Base-by-base conservation (phyloP, 257 asterid genomes). In the Linderniella brevidens region DNA sequence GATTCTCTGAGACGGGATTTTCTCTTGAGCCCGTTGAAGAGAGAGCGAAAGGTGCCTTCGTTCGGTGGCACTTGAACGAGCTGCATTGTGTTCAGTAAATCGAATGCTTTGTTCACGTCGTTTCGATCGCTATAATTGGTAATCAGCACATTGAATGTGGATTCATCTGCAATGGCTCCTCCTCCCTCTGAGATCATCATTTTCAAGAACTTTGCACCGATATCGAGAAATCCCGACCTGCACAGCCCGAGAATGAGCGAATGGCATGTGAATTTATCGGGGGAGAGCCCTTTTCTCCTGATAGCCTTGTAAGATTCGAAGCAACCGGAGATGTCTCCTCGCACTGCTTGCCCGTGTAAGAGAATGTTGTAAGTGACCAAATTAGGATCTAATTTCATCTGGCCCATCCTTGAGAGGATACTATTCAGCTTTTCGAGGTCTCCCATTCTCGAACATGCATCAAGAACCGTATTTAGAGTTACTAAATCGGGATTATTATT, bases 301-400 rank as follows among this genome's bases (percentile, higher is more conserved):
- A 88, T 61, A 54, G 70, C 53, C 42, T 62, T 56, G 61, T 80
- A 80, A 13, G 74, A 50, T 5, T 50, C 50, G 47, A 66, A 80
- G 68, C 80, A 84, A 38, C 58, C 77, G 4, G 70, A 41, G 9
- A 84, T 57, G 55, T 72, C 62, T 29, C 53, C 56, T 13, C 65
- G 66, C 49, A 64, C 57, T 8, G 95, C 64, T 37, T 78, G 75
- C 53, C 94, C 82, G 42, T 76, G 93, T 62, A 88, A 60, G 42
- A 84, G 81, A 63, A 80, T 72, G 57, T 78, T 84, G 59, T 72
- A 78, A 4, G 98, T 78, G 58, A 60, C 71, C 72, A 88, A 63
- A 70, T 48, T 76, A 41, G 92, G 92, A 35, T 53, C 41, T 49
- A 78, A 55, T 37, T 52, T 55, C 50, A 20, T 49, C 9, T 39